These are phyloP conservation scores for Punctularia strigosozonata DNA, from an alignment of 768 basidiomycete species.

Conservation along the genomic window DNA sequence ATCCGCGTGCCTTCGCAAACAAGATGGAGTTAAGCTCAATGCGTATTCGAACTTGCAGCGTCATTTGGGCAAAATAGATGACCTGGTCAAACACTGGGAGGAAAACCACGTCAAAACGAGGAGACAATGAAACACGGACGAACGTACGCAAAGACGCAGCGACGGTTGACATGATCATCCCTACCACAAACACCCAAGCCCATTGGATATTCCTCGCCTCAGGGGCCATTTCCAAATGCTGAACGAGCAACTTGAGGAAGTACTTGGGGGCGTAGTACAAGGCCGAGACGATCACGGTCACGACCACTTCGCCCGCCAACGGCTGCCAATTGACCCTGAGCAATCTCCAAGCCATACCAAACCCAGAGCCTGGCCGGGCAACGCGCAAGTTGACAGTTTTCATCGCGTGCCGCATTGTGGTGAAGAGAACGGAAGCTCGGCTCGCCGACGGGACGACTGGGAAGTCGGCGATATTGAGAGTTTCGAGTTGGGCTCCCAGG, in stretches of 20 bases:
- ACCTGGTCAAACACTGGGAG: not conserved
- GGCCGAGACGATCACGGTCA: conserved; percentile 46
- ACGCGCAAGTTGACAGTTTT: conserved; percentile 37
- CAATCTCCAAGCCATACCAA: conserved; percentile 49
- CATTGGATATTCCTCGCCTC: conserved; percentile 43
- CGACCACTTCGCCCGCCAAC: conserved; percentile 28
- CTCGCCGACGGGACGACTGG: conserved; percentile 69
- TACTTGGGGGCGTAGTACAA: conserved; percentile 54
- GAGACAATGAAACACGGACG: not conserved
- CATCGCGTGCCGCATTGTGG: conserved; percentile 50
- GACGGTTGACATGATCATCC: conserved; percentile 28
- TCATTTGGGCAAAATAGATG: conserved; percentile 41
- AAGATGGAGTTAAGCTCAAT: conserved; percentile 77
- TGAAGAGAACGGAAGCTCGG: conserved; percentile 53
- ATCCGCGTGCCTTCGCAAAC: conserved; percentile 77
- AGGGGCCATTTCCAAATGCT: conserved; percentile 55
- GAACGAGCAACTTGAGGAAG: conserved; percentile 49
- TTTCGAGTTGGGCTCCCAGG: conserved; percentile 64
- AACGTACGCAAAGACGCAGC: too few relatives aligned
- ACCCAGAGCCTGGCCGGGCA: conserved; percentile 47
- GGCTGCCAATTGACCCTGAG: conserved; percentile 38
- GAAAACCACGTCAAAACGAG: too few relatives aligned
- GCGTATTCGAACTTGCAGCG: conserved; percentile 56
- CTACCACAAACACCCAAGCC: conserved; percentile 62
- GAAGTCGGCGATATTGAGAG: conserved; percentile 78